These are phyloP conservation scores for Fusarium irregulare DNA, from an alignment of 2,329 filamentous ascomycete genomes.

Conservation along the genomic window DNA sequence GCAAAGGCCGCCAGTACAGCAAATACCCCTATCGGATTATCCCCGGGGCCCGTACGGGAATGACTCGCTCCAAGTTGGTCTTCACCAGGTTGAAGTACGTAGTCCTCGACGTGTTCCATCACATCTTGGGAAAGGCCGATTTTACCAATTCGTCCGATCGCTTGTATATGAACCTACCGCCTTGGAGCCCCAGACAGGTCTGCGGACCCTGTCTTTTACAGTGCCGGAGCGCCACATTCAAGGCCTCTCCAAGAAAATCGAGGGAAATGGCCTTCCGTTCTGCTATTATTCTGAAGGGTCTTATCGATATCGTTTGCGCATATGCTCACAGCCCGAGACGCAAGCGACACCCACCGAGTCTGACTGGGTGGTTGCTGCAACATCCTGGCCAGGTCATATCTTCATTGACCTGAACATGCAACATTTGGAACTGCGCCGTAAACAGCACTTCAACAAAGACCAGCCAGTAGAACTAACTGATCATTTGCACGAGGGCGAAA, in stretches of 20 bases:
- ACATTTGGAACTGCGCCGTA: conserved; percentile 70
- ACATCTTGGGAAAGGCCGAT: conserved; percentile 47
- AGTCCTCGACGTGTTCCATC: conserved; percentile 60
- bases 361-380: conserved; percentile 73
- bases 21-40: conserved; percentile 50
- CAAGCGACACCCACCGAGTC: conserved; percentile 52
- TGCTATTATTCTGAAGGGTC: conserved; percentile 62
- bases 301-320: conserved; percentile 75
- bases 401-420: conserved; percentile 75
- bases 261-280: conserved; percentile 49
- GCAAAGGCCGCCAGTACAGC: not conserved
- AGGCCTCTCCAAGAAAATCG: conserved; percentile 51
- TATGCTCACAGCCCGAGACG: conserved; percentile 56
- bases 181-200: conserved; percentile 50
- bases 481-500: conserved; percentile 66
- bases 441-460: conserved; percentile 79
- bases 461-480: conserved; percentile 80
- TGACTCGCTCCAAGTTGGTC: conserved; percentile 55
- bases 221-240: conserved; percentile 53
- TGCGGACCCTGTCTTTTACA: conserved; percentile 61
- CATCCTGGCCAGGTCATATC: conserved; percentile 76
- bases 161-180: conserved; percentile 62
- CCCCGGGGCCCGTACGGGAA: conserved; percentile 56
- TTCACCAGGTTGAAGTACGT: conserved; percentile 60
- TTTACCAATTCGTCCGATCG: conserved; percentile 68